Evolutionary conservation across 2,329 filamentous ascomycete genomes (phyloP), one percentile per base, ranked within the genome.

Genomic region (Lasiodiplodia gonubiensis): DNA sequence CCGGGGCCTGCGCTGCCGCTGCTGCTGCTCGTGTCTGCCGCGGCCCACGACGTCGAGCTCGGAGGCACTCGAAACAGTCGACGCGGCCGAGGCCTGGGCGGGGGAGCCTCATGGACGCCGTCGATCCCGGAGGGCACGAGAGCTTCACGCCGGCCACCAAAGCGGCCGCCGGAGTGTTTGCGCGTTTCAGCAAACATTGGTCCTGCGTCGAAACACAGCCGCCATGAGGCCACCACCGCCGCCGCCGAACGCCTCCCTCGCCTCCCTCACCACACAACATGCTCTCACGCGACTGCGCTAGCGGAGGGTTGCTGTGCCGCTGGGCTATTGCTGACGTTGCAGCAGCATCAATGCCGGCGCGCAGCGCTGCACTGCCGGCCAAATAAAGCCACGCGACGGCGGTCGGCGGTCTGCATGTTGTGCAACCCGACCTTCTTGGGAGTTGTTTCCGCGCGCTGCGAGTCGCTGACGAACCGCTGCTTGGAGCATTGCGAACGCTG

Each of bases 21-120:
- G 52, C 7, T 18, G 21, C 33, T 63, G 59, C 59, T 63, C 59
- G 59, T 63, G 59, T 63, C 59, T 46, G 59, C 59, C 46, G 46
- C 57, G 57, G 39, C 57, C 42, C 54, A 42, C 54, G 35, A 42
- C 54, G 35, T 48, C 55, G 55, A 59, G 55, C 55, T 33, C 55
- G 35, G 55, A 46, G 55, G 21, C 55, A 46, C 55, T 61, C 59
- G 59, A 63, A 51, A 51, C 46, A 51, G 59, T 35, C 46, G 59
- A 63, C 42, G 59, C 59, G 59, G 59, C 59, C 59, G 59, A 63
- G 59, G 59, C 59, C 59, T 51, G 59, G 59, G 57, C 57, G 57
- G 57, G 57, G 39, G 48, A 61, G 57, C 39, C 57, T 49, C 39
- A 59, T 35, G 57, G 42, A 57, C 35, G 39, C 57, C 23, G 57